Evolutionary conservation across 2,329 filamentous ascomycete species (phyloP).

Genomic region (Pseudogymnoascus sp.): DNA sequence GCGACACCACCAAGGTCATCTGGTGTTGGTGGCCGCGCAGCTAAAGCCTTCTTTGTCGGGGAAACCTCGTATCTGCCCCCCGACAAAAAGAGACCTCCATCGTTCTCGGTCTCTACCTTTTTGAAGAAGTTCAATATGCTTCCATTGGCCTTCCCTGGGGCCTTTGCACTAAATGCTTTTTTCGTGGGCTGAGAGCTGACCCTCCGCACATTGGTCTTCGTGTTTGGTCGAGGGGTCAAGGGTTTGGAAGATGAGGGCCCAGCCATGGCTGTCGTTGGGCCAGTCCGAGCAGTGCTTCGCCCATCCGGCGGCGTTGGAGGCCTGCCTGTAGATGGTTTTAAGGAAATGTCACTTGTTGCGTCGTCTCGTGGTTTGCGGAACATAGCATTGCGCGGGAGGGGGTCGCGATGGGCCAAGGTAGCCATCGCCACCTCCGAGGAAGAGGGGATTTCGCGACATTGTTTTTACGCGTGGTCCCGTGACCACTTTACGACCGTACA

Average conservation of each 20-base stretch:
- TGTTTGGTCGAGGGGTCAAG: constrained; percentile 23
- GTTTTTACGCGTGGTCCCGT: constrained; percentile 10
- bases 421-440: neutral
- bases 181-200: constrained; percentile 17
- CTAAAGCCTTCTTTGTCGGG: constrained; percentile 13
- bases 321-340: constrained; percentile 40
- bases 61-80: constrained; percentile 27
- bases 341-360: constrained; percentile 27
- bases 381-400: constrained; percentile 30
- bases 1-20: constrained; percentile 15
- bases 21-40: constrained; percentile 13
- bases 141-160: constrained; percentile 39
- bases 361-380: constrained; percentile 47
- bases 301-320: constrained; percentile 41
- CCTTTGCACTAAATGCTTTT: constrained; percentile 21
- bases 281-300: neutral
- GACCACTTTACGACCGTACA: constrained; percentile 5
- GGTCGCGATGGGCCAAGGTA: neutral
- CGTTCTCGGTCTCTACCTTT: constrained; percentile 46
- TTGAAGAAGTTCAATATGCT: constrained; percentile 71
- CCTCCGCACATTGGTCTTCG: constrained; percentile 22
- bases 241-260: constrained; percentile 21
- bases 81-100: constrained; percentile 49
- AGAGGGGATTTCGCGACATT: constrained; percentile 4
- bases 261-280: constrained; percentile 19